Evolutionary conservation across 257 asterid species (phyloP), one percentile per base, ranked within the genome.

Genomic region (Catharanthus roseus): DNA sequence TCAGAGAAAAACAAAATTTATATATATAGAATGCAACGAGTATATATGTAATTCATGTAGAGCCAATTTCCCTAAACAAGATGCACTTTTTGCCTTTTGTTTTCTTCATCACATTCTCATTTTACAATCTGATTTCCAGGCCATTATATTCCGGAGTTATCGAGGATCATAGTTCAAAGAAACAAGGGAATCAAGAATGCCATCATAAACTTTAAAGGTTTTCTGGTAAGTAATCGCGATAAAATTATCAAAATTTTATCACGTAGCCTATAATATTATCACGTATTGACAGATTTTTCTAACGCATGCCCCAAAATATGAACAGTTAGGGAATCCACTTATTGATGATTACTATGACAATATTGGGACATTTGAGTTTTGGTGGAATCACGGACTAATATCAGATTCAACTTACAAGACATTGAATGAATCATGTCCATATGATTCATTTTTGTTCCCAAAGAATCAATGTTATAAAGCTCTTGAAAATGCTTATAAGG

Each of bases 361-460:
- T 77, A 69, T 85, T 0, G 93, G 93, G 0, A 78, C 87, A 68
- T 83, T 87, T 41, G 82, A 83, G 33, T 83, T 55, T 47, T 87
- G 90, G 93, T 85, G 90, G 89, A 85, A 80, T 69, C 89, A 80
- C 54, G 87, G 93, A 0, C 73, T 87, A 72, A 78, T 85, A 38
- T 77, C 86, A 0, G 85, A 79, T 55, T 76, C 83, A 18, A 87
- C 86, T 12, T 87, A 82, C 63, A 63, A 70, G 16, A 51, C 73
- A 56, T 61, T 87, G 65, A 87, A 85, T 21, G 51, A 70, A 72
- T 80, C 85, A 0, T 85, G 90, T 56, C 82, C 84, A 1, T 12
- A 36, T 12, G 86, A 82, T 74, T 83, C 90, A 4, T 85, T 82
- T 68, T 61, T 85, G 41, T 82, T 78, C 70, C 93, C 89, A 3